A percentile compares a stretch with the other conserved stretches of the same genome.
Evolutionary conservation across 2,329 filamentous ascomycete genomes (phyloP).

Genomic region (Aspergillus calidoustus): DNA sequence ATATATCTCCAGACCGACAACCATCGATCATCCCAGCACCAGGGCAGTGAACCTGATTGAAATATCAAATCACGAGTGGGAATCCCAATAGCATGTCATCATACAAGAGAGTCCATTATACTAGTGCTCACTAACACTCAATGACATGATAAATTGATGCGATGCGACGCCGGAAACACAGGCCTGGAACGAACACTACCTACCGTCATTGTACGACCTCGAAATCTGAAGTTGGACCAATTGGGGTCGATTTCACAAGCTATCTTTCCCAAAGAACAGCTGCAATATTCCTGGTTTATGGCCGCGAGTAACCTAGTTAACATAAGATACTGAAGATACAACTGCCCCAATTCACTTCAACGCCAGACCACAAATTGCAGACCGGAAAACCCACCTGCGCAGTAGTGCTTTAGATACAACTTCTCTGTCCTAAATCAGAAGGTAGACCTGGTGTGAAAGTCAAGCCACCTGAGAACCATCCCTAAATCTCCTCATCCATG

Average conservation of each 20-base stretch:
- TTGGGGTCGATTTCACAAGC: too few species aligned
- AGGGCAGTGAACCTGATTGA: too few species aligned
- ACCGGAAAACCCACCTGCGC: background rate
- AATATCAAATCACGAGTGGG: too few species aligned
- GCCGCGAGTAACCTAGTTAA: background rate
- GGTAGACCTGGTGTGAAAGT: background rate
- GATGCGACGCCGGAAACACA: background rate
- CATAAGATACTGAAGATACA: background rate
- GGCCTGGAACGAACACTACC: background rate
- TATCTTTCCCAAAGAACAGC: too few species aligned
- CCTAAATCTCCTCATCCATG: background rate
- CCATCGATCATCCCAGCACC: too few species aligned
- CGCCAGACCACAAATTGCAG: background rate
- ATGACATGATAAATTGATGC: background rate
- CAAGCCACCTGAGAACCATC: background rate
- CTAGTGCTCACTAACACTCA: background rate
- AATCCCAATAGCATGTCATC: too few species aligned
- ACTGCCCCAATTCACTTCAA: background rate
- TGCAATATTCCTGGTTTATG: background rate
- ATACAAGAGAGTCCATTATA: too few species aligned
- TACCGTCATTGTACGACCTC: too few species aligned
- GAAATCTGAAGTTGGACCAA: too few species aligned
- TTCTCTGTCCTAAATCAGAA: background rate
- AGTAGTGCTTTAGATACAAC: background rate
- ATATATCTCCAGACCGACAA: background rate